Base-by-base conservation (phyloP, 106 monocot genomes). In the Acanthochlamys bracteata region DNA sequence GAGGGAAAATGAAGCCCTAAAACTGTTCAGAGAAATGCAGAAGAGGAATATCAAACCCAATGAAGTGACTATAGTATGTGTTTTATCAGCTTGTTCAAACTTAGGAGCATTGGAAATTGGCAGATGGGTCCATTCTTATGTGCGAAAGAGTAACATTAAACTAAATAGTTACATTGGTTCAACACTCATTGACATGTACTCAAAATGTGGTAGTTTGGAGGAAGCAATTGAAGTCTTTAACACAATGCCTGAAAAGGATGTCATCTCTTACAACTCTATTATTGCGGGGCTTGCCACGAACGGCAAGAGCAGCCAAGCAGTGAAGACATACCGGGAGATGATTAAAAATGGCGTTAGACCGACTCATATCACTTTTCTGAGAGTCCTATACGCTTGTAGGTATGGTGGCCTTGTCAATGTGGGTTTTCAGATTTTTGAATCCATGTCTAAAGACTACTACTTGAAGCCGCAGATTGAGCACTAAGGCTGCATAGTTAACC, bases 21-120 rank as follows among this genome's bases (percentile, higher is more conserved):
- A 73, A 6, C 59, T 82, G 42, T 79, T 86, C 46, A 73, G 82
- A 45, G 63, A 55, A 19, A 82, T 86, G 86, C 82, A 82, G 57
- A 56, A 40, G 62, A 70, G 79, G 67, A 42, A 55, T 3, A 60
- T 82, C 43, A 55, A 24, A 2, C 78, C 79, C 9, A 19, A 54
- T 19, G 10, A 10, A 6, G 53, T 54, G 19, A 54, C 53, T 16
- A 10, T 54, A 10, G 19, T 54, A 6, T 16, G 19, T 54, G 53
- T 54, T 6, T 54, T 54, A 19, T 19, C 53, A 6, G 53, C 53
- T 19, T 54, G 53, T 54, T 10, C 19, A 17, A 19, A 10, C 19
- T 19, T 54, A 17, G 53, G 11, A 54, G 11, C 11, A 54, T 19
- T 54, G 6, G 53, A 54, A 17, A 10, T 16, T 16, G 16, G 12